Evolutionary conservation across 345 rosid species (phyloP), one percentile per base, ranked within the genome.

Genomic region (Ceriops tagal): DNA sequence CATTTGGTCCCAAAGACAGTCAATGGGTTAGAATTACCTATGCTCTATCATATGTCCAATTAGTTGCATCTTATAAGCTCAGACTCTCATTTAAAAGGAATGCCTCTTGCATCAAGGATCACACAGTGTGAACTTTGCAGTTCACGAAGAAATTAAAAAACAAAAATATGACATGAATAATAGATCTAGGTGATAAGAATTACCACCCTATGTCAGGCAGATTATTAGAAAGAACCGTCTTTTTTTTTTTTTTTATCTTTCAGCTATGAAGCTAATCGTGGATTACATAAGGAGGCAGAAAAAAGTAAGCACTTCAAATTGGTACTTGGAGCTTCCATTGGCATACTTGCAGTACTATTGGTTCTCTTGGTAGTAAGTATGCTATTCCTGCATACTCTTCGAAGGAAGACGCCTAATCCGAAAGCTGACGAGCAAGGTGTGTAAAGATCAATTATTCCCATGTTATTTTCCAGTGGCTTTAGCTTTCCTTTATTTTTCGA

Each of bases 261-360:
- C 82, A 96, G 99, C 53, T 90, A 85, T 68, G 76, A 70, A 65
- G 74, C 78, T 52, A 90, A 96, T 75, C 87, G 81, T 58, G 81
- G 85, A 71, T 84, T 96, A 28, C 90, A 79, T 58, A 80, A 83
- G 57, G 81, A 69, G 62, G 71, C 79, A 72, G 66, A 75, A 64
- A 73, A 55, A 65, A 90, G 82, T 74, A 56, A 55, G 66, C 92
- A 24, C 20, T 71, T 77, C 58, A 74, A 73, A 80, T 72, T 83
- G 81, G 87, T 89, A 72, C 65, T 89, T 10, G 98, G 96, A 74
- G 68, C 62, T 70, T 85, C 87, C 49, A 68, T 89, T 49, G 90
- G 85, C 39, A 76, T 80, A 53, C 77, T 89, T 55, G 79, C 81
- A 67, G 53, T 80, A 80, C 61, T 92, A 11, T 64, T 87, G 55